Base-by-base conservation (phyloP, 2,329 filamentous ascomycete genomes). In the Phaeosphaeria sp. region DNA sequence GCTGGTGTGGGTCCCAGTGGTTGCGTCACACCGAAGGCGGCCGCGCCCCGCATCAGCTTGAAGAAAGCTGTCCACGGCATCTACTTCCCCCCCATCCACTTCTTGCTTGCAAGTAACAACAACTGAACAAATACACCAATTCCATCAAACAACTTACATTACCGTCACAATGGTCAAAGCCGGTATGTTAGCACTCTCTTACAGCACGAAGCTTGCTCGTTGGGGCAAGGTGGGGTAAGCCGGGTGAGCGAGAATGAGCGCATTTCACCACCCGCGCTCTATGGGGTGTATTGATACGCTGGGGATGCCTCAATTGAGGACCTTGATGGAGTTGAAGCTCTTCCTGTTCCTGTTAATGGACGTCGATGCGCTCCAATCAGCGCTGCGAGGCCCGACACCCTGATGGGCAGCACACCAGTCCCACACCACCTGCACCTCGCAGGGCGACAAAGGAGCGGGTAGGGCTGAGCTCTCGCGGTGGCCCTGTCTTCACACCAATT, bases 131-230 rank as follows among this genome's bases (percentile, higher is more conserved):
- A 49, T 56, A 51, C 53, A 58, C 50, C 53, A 59, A 57, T 59
- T 52, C 51, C 61, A 66, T 60, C 59, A 58, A 52, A 49, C 54
- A 66, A 57, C 44, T 59, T 49, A 63, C 42, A 57, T 77, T 81
- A 83, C 82, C 83, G 82, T 83, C 90, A 97, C 89, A 89, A 97
- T 97, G 93, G 93, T 97, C 86, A 97, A 97, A 88, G 93, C 94
- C 84, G 92, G 92, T 96, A 88, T 78, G 91, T 87, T 25, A 60
- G 44, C 59, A 52, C 56, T 13, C 56, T 48, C 42, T 61, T 66
- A 49, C 48, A 36, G 30, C 56, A 54, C 52, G 39, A 46, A 55
- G 55, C 15, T 61, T 67, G 69, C 69, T 53, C 22, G 33, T 64
- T 69, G 57, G 43, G 71, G 67, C 50, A 71, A 72, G 64, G 75